phyloP scores from a whole-genome alignment of 2,329 filamentous ascomycete species.

The Talaromyces funiculosus region DNA sequence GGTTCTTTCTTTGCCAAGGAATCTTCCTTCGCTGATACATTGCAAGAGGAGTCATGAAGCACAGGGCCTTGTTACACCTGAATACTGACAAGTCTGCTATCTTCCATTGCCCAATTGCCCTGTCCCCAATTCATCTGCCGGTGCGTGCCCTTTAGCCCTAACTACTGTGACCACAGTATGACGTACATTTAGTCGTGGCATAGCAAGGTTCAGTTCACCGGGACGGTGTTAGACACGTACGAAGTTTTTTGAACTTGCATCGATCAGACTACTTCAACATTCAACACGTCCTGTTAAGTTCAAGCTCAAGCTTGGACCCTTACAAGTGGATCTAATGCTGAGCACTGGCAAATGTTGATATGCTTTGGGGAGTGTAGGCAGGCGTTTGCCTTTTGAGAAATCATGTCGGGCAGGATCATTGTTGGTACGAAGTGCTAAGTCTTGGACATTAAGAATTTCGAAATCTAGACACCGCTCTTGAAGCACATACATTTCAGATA shows the following conservation, averaged over 20 bases:
- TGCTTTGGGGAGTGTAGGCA: background rate
- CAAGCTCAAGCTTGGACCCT: background rate
- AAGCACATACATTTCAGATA: no score
- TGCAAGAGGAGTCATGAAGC: background rate
- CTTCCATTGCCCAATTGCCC: background rate
- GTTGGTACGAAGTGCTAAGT: background rate
- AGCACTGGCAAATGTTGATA: background rate
- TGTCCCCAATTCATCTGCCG: background rate
- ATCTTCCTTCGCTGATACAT: background rate
- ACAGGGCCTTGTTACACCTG: background rate
- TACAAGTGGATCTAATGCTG: background rate
- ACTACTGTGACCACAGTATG: background rate
- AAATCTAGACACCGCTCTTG: background rate
- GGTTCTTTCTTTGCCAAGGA: background rate
- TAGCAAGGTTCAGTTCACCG: background rate
- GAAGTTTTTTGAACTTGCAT: background rate
- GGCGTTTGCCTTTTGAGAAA: background rate
- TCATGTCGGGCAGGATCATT: background rate
- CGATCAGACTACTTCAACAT: background rate
- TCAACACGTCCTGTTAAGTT: background rate
- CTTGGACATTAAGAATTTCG: no score
- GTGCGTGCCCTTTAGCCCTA: background rate
- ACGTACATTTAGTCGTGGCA: background rate
- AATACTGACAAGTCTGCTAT: background rate
- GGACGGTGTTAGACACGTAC: background rate